Evolutionary conservation across 75 land plant species (phyloP).

Genomic region (Cryptomeria japonica): DNA sequence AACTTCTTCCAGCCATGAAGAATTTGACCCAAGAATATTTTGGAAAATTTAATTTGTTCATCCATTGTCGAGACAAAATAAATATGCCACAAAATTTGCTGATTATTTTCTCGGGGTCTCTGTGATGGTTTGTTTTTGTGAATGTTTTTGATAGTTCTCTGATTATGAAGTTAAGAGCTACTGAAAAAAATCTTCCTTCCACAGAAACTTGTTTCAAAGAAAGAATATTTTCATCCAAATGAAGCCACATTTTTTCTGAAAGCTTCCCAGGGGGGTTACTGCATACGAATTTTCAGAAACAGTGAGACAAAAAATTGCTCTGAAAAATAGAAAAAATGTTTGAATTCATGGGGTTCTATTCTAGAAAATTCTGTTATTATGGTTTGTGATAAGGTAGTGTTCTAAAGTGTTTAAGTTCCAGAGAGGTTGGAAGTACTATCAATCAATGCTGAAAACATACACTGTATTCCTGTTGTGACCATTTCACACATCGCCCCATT

Average conservation of each 20-base stretch:
- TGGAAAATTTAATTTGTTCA: neutral
- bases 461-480: too few relatives aligned
- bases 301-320: neutral
- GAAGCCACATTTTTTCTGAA: neutral
- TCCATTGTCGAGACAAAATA: neutral
- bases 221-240: neutral
- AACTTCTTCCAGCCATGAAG: neutral
- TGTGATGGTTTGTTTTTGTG: neutral
- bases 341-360: neutral
- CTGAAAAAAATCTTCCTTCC: neutral
- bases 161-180: neutral
- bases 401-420: neutral
- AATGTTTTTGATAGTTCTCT: neutral
- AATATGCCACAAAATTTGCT: neutral
- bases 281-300: neutral
- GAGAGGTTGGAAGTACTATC: neutral
- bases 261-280: neutral
- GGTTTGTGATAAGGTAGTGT: neutral
- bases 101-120: neutral
- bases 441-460: too few relatives aligned
- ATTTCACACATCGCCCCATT: too few relatives aligned
- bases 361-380: neutral
- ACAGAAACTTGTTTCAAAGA: neutral
- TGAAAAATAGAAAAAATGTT: neutral
- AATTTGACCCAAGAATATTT: neutral